These are phyloP conservation scores for Boletus huronensis DNA, from an alignment of 768 basidiomycete genomes.

Conservation along the genomic window DNA sequence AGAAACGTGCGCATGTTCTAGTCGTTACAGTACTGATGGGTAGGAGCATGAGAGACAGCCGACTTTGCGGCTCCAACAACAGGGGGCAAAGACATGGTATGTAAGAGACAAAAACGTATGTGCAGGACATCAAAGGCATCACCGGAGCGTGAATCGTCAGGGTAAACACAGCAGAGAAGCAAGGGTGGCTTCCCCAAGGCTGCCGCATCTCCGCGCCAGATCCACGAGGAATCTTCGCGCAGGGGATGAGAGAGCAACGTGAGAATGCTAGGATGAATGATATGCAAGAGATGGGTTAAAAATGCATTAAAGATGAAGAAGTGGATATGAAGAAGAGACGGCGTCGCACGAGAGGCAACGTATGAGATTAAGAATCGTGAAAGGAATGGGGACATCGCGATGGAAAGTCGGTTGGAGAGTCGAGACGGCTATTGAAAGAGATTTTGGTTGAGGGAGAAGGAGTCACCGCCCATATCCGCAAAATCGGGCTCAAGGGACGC, in stretches of 20 bases:
- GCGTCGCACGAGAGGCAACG: constrained; percentile 29
- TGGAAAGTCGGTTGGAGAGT: constrained; percentile 17
- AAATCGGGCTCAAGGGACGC: constrained; percentile 39
- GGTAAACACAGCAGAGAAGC: constrained; percentile 14
- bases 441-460: constrained; percentile 43
- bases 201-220: constrained; percentile 14
- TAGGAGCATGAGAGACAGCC: constrained; percentile 16
- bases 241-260: constrained; percentile 17
- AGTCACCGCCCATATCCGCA: constrained; percentile 35
- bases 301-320: constrained; percentile 30
- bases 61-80: constrained; percentile 19
- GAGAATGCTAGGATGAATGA: constrained; percentile 25
- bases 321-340: constrained; percentile 26
- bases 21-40: constrained; percentile 54
- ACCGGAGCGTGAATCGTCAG: constrained; percentile 25
- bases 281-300: constrained; percentile 35
- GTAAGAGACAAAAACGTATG: constrained; percentile 10
- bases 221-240: constrained; percentile 21
- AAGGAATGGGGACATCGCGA: constrained; percentile 15
- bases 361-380: constrained; percentile 25
- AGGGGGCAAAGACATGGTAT: constrained; percentile 5
- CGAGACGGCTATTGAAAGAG: constrained; percentile 44
- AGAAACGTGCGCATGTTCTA: constrained; percentile 58
- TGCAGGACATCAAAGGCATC: constrained; percentile 28
- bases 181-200: constrained; percentile 10